These are phyloP conservation scores for Peniophora sp. DNA, from an alignment of 1,284 basidiomycete species.

Conservation along the genomic window DNA sequence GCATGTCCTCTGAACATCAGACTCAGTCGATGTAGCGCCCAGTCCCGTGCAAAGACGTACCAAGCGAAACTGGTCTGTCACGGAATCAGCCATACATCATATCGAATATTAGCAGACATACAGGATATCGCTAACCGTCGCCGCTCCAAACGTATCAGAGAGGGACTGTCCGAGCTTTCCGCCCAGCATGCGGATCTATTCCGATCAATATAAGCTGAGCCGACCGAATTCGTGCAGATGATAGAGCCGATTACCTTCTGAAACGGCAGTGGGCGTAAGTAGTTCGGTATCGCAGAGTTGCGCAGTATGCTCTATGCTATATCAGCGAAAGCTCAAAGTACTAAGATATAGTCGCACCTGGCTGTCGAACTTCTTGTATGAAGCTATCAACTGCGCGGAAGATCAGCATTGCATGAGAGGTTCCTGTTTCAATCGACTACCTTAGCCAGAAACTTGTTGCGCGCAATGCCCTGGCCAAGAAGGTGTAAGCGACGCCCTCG, in stretches of 20 bases:
- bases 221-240: no score
- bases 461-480: conserved; percentile 69
- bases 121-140: conserved; percentile 86
- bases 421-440: conserved; percentile 30
- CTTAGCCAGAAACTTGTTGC: conserved; percentile 94
- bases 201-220: not conserved
- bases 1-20: conserved; percentile 61
- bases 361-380: conserved; percentile 83
- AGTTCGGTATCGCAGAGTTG: conserved; percentile 75
- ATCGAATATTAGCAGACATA: conserved; percentile 24
- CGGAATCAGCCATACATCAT: not conserved
- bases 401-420: not conserved
- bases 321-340: not conserved
- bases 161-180: conserved; percentile 91
- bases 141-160: conserved; percentile 81
- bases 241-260: conserved; percentile 58
- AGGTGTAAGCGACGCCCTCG: not conserved
- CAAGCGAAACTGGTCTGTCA: not conserved
- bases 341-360: conserved; percentile 65
- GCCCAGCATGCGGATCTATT: conserved; percentile 87
- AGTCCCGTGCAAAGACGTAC: conserved; percentile 3
- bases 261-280: conserved; percentile 76
- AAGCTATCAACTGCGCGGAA: conserved; percentile 64
- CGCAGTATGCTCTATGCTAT: conserved; percentile 67
- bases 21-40: not conserved